Base-by-base conservation (phyloP, 306 rosid genomes). In the Vigna unguiculata region DNA sequence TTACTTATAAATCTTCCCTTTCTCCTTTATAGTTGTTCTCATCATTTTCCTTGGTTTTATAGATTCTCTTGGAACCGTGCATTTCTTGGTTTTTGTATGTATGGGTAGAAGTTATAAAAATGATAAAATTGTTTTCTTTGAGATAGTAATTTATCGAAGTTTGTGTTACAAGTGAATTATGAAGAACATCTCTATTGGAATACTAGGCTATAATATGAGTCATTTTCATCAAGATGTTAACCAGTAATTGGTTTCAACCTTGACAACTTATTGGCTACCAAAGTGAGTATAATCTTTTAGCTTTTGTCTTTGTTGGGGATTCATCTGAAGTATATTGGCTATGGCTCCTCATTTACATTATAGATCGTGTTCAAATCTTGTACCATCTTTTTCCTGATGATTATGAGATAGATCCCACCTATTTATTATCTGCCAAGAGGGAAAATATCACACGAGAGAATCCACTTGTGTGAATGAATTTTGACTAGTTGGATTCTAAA, bases 201-300 rank as follows among this genome's bases (percentile, higher is more conserved):
- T 60, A 57, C 57, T 57, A 30, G 64, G 28, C 57, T 32, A 19
- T 41, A 73, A 69, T 45, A 16, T 65, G 55, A 57, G 74, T 70
- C 20, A 22, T 77, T 70, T 53, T 67, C 65, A 54, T 64, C 61
- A 28, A 59, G 52, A 4, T 70, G 79, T 66, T 86, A 90, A 81
- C 98, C 98, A 47, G 82, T 92, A 83, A 82, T 92, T 80, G 96
- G 90, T 80, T 89, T 87, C 85, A 88, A 83, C 86, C 90, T 95
- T 30, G 96, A 95, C 76, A 83, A 82, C 79, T 41, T 95, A 82
- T 65, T 90, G 86, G 87, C 88, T 66, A 76, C 89, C 36, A 97
- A 92, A 78, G 98, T 95, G 84, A 83, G 98, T 83, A 59, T 30
- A 66, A 30, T 0, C 19, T 75, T 55, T 9, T 36, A 52, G n/a